Base-by-base conservation (phyloP, 202 grass and related monocot species). In the Musa balbisiana region DNA sequence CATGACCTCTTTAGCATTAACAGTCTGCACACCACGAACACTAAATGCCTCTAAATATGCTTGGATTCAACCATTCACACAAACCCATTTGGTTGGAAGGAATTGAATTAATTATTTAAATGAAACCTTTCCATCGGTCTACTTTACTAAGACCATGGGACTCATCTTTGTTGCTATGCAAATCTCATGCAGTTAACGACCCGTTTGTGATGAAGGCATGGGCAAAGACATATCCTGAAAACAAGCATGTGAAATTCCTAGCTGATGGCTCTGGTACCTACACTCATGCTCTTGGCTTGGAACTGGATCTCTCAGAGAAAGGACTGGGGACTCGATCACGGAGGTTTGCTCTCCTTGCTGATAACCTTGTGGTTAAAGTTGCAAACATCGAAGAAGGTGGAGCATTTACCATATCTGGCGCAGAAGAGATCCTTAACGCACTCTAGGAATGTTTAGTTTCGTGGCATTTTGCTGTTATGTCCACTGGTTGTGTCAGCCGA, bases 191-290 rank as follows among this genome's bases (percentile, higher is more conserved):
- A 98, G 94, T 98, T 52, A 98, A 98, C 9, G 94, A 98, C 33
- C 83, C 83, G 53, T 98, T 94, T 80, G 94, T 94, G 76, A 98
- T 98, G 94, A 98, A 92, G 87, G 94, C 87, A 70, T 98, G 94
- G 94, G 81, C 94, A 49, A 94, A 98, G 79, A 73, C 91, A 69
- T 98, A 90, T 85, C 87, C 88, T 16, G 94, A 98, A 43, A 98
- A 92, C 87, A 98, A 94, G 73, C 72, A 92, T 19, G 90, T 98
- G 63, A 98, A 98, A 69, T 98, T 98, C 80, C 85, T 98, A 67
- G 91, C 94, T 78, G 94, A 98, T 70, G 94, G 94, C 58, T 79
- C 85, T 0, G 94, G 83, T 23, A 53, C 55, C 11, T 98, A 98
- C 87, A 94, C 94, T 25, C 81, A 88, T n/a, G 87, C 83, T 1